Conservation (phyloP, 2,329 filamentous ascomycete genomes). For the Polychaeton citri region DNA sequence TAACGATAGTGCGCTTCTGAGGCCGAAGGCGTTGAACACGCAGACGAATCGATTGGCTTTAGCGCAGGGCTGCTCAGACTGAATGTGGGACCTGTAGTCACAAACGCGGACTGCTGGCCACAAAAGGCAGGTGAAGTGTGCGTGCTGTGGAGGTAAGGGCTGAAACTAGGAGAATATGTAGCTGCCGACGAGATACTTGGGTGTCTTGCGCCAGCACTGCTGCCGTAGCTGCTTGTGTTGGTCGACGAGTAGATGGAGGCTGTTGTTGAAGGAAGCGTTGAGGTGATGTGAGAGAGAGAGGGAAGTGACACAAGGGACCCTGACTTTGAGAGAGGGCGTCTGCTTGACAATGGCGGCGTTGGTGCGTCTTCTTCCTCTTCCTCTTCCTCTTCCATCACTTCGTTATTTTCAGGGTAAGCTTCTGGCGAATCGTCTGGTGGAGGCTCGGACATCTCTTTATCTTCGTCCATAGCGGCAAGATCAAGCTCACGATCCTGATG, state of each 20-base stretch:
- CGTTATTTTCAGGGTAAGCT: neutral
- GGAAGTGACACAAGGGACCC: constrained; percentile 24
- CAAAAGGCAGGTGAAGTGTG: constrained; percentile 47
- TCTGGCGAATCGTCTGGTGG: neutral
- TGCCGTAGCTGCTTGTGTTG: constrained; percentile 16
- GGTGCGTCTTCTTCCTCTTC: neutral
- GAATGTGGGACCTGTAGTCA: constrained; percentile 5
- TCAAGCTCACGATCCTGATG: constrained; percentile 23
- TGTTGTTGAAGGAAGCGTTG: constrained; percentile 32
- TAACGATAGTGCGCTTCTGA: neutral
- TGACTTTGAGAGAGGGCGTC: neutral
- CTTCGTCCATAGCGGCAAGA: no score
- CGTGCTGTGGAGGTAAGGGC: constrained; percentile 29
- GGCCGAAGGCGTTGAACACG: constrained; percentile 4
- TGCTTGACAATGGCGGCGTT: neutral
- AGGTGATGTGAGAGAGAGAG: constrained; percentile 22
- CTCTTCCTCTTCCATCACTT: neutral
- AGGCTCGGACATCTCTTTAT: constrained; percentile 15
- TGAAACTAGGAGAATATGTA: constrained; percentile 2
- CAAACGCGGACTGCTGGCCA: constrained; percentile 20
- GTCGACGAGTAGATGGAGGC: constrained; percentile 28
- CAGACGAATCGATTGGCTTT: constrained; percentile 39
- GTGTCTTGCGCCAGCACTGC: constrained; percentile 9
- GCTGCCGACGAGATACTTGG: constrained; percentile 39
- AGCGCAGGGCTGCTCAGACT: constrained; percentile 30